phyloP scores from a whole-genome alignment of 1,139 yeast species.

The Protomyces pachydermus region DNA sequence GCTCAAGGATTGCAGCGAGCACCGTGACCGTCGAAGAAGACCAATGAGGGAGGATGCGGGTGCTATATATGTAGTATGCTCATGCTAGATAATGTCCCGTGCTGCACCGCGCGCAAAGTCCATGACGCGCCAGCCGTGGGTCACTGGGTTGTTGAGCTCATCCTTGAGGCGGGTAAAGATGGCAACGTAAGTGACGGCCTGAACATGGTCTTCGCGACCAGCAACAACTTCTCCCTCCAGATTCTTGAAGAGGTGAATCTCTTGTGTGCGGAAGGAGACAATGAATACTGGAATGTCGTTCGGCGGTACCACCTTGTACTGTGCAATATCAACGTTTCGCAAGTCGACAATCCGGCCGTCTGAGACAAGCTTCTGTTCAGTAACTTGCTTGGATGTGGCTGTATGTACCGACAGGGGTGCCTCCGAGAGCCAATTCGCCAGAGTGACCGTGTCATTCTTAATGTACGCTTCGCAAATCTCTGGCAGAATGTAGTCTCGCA shows the following conservation, averaged over 20 bases:
- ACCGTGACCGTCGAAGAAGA: background rate
- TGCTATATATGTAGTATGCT: background rate
- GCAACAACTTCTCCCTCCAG: conserved; percentile 95
- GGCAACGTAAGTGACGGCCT: conserved; percentile 91
- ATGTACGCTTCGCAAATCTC: conserved; percentile 94
- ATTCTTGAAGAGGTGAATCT: conserved; percentile 81
- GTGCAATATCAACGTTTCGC: conserved; percentile 89
- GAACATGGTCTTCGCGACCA: conserved; percentile 90
- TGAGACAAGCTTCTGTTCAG: conserved; percentile 85
- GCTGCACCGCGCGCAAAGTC: conserved; percentile 69
- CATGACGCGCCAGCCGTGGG: conserved; percentile 96
- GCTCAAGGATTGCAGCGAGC: background rate
- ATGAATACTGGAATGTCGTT: conserved; percentile 90
- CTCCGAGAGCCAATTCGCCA: conserved; percentile 90
- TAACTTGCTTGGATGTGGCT: conserved; percentile 87
- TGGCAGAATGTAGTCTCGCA: conserved; percentile 90
- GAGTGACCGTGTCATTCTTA: conserved; percentile 76
- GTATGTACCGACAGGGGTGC: conserved; percentile 95
- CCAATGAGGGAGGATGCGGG: background rate
- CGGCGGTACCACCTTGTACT: conserved; percentile 84
- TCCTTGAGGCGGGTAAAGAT: conserved; percentile 91
- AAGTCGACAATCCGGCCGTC: conserved; percentile 91
- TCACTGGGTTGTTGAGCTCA: conserved; percentile 79
- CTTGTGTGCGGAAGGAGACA: conserved; percentile 95
- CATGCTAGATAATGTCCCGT: conserved; percentile 16